Percentiles rank a stretch among this genome's conserved stretches.
Conservation (phyloP, 1,284 basidiomycete species). For the Marasmius sp. region DNA sequence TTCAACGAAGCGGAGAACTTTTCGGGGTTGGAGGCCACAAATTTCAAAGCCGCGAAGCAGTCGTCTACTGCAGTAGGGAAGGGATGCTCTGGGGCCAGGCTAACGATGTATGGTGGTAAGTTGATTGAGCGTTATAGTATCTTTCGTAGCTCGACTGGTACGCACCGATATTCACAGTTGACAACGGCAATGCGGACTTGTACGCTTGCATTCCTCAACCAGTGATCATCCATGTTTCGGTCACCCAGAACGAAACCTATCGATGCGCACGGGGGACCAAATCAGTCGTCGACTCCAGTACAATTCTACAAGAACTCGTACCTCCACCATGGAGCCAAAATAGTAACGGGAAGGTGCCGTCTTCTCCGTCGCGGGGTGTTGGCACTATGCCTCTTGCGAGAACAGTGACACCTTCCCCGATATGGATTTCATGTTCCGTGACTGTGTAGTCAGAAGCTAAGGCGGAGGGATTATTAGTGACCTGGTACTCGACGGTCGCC, state of each 20-base stretch:
- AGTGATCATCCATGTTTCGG: not conserved
- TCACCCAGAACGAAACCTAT: not conserved
- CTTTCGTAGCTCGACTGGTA: not conserved
- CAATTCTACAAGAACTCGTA: not conserved
- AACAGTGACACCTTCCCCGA: not conserved
- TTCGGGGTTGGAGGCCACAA: slow-evolving; percentile 3
- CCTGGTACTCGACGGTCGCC: too few species aligned
- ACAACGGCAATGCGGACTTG: slow-evolving; percentile 8
- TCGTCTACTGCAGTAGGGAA: slow-evolving; percentile 16
- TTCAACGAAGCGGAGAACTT: slow-evolving; percentile 1
- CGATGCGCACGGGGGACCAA: not conserved
- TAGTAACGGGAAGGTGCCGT: slow-evolving; percentile 9
- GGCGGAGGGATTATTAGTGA: not conserved
- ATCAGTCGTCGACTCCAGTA: too few species aligned
- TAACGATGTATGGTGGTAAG: not conserved
- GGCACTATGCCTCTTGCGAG: slow-evolving; percentile 2
- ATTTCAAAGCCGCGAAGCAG: slow-evolving; percentile 14
- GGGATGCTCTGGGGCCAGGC: slow-evolving; percentile 15
- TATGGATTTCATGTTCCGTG: not conserved
- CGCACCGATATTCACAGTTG: slow-evolving; percentile 16
- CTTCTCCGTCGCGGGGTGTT: not conserved
- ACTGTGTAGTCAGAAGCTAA: slow-evolving; percentile 1
- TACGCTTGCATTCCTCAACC: not conserved
- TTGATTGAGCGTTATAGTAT: not conserved
- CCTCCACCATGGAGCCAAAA: slow-evolving; percentile 15